A percentile compares a stretch with the other conserved stretches of the same genome.
Conservation (phyloP, 108 stramenopile genomes). For the Nitzschia sp. region DNA sequence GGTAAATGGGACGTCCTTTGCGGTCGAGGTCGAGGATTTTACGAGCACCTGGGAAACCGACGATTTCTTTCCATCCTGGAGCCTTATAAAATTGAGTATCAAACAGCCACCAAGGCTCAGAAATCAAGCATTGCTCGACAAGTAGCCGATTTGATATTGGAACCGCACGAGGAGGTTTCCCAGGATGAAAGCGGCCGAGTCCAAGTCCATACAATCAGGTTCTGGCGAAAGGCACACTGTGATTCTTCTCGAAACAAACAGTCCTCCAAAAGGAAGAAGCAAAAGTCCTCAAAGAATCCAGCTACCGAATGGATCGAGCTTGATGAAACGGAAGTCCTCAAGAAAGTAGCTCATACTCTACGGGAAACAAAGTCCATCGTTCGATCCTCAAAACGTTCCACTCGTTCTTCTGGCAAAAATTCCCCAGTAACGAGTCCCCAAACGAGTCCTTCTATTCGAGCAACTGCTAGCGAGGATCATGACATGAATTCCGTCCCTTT, state of each 20-base stretch:
- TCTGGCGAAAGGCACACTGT: background rate
- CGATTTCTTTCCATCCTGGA: background rate
- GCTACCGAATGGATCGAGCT: background rate
- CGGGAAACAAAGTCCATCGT: background rate
- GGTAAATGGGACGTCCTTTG: slow-evolving; percentile 2
- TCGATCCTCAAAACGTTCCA: no score
- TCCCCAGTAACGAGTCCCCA: no score
- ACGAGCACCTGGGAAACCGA: slow-evolving; percentile 8
- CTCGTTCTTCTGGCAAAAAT: no score
- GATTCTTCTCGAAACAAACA: background rate
- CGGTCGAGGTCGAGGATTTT: slow-evolving; percentile 3
- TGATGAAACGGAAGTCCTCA: background rate
- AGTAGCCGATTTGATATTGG: background rate
- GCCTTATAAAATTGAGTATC: slow-evolving; percentile 8
- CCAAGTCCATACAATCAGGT: background rate
- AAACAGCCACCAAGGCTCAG: background rate
- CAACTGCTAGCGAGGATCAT: no score
- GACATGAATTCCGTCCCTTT: no score
- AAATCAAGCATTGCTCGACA: background rate
- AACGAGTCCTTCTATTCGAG: no score
- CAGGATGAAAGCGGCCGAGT: background rate
- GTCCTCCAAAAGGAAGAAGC: background rate
- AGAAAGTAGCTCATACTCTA: slow-evolving; percentile 11
- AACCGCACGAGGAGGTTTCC: background rate
- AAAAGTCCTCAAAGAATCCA: background rate